Percentiles rank a stretch among this genome's conserved stretches.
Conservation (phyloP, 108 stramenopile species). For the Chaetoceros tenuissimus region DNA sequence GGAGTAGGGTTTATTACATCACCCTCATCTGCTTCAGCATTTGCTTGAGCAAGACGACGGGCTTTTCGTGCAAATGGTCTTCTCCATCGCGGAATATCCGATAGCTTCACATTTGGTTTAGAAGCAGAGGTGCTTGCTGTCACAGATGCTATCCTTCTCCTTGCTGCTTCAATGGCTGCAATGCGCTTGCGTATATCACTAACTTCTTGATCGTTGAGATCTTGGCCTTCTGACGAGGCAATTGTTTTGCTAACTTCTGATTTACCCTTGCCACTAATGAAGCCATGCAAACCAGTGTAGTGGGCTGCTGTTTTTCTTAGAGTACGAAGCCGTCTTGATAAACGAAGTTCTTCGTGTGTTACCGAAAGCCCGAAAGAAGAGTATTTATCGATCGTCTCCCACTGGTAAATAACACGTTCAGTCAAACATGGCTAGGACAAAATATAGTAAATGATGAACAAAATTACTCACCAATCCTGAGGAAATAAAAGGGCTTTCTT, state of each 20-base stretch:
- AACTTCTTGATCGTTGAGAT: slow-evolving; percentile 13
- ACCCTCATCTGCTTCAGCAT: neutral
- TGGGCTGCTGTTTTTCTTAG: slow-evolving; percentile 57
- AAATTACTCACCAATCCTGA: slow-evolving; percentile 8
- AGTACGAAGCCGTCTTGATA: slow-evolving; percentile 45
- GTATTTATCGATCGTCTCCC: slow-evolving; percentile 34
- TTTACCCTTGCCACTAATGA: slow-evolving; percentile 63
- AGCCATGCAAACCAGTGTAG: slow-evolving; percentile 69
- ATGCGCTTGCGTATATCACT: slow-evolving; percentile 14
- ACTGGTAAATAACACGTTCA: slow-evolving; percentile 11
- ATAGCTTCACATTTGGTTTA: neutral
- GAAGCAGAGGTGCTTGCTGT: neutral
- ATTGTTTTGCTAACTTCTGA: neutral
- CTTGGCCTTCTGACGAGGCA: neutral
- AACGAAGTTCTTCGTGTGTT: slow-evolving; percentile 20
- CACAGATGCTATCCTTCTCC: slow-evolving; percentile 11
- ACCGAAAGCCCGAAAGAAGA: slow-evolving; percentile 38
- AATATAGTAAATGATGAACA: neutral
- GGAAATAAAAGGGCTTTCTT: slow-evolving; percentile 10
- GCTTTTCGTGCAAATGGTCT: slow-evolving; percentile 4
- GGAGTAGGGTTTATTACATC: neutral
- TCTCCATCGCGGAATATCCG: slow-evolving; percentile 5
- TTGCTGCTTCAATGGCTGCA: slow-evolving; percentile 33
- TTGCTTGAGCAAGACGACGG: neutral
- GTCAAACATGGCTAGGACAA: neutral